phyloP scores from a whole-genome alignment of 176 grass and related monocot species.

The Phragmites australis region DNA sequence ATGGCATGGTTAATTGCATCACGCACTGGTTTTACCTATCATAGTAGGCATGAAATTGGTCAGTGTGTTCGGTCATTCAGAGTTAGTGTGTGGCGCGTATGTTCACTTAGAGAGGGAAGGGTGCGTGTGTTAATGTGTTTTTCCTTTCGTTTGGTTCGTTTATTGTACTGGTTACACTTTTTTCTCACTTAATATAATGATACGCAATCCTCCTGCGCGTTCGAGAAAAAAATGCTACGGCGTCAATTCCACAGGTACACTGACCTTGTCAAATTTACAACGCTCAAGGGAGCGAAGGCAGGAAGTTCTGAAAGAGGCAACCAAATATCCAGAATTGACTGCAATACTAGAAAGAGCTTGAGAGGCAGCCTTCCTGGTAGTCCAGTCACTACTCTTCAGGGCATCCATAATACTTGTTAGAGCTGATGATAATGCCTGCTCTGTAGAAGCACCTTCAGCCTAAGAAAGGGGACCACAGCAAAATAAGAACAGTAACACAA shows the following conservation, averaged over 20 bases:
- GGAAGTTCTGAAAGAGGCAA: constrained; percentile 64
- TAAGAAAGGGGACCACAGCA: constrained; percentile 33
- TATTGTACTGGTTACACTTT: too few species aligned
- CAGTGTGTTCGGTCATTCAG: too few species aligned
- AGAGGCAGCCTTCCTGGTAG: constrained; percentile 80
- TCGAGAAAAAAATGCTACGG: not conserved
- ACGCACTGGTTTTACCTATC: constrained; percentile 92
- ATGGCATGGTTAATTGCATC: constrained; percentile 78
- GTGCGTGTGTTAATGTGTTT: too few species aligned
- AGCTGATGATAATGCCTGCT: constrained; percentile 66
- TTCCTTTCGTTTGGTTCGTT: too few species aligned
- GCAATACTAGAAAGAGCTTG: constrained; percentile 78
- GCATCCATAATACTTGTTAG: constrained; percentile 77
- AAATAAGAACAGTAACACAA: constrained; percentile 30
- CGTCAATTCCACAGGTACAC: constrained; percentile 17
- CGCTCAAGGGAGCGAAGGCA: constrained; percentile 79
- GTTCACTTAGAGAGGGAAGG: too few species aligned
- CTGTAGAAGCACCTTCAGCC: constrained; percentile 81
- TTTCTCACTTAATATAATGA: too few species aligned
- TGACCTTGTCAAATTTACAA: constrained; percentile 96
- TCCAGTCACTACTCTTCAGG: constrained; percentile 86
- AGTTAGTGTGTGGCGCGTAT: too few species aligned
- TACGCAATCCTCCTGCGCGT: too few species aligned
- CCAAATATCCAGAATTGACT: constrained; percentile 62
- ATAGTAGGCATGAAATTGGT: constrained; percentile 23